These are phyloP conservation scores for Brettanomyces naardenensis DNA, from an alignment of 805 yeast species.

Conservation along the genomic window DNA sequence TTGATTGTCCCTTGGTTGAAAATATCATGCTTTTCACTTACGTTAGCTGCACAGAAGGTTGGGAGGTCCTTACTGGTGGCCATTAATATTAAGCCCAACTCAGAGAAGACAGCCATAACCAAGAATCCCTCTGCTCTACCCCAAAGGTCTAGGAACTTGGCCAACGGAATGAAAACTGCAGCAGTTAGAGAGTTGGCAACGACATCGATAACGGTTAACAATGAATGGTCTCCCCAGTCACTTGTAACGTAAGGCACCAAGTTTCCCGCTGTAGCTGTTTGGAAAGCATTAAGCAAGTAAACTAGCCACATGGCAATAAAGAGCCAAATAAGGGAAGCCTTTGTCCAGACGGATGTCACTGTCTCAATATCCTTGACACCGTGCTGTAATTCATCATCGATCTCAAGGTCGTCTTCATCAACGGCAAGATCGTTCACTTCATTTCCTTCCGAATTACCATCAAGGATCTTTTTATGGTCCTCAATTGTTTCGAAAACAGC, in stretches of 20 bases:
- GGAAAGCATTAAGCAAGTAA: conserved; percentile 27
- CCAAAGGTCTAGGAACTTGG: conserved; percentile 20
- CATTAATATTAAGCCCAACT: conserved; percentile 21
- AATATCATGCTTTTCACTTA: too few species aligned
- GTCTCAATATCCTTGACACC: conserved; percentile 27
- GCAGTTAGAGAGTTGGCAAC: conserved; percentile 27
- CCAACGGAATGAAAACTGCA: conserved; percentile 24
- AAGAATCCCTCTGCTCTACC: conserved; percentile 25
- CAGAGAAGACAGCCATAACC: conserved; percentile 14
- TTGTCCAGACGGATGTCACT: conserved; percentile 25
- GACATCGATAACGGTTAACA: conserved; percentile 22
- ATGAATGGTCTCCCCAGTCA: conserved; percentile 22
- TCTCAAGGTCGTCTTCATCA: too few species aligned
- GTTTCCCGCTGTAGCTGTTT: conserved; percentile 18
- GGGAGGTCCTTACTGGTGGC: conserved; percentile 22
- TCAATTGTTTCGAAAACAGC: too few species aligned
- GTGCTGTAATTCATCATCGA: too few species aligned
- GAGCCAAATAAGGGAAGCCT: conserved; percentile 17
- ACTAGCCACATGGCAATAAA: conserved; percentile 28
- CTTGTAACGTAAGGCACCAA: conserved; percentile 19
- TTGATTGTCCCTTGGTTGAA: too few species aligned
- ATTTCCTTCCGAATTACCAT: too few species aligned
- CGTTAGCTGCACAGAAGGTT: conserved; percentile 24
- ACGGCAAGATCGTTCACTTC: too few species aligned
- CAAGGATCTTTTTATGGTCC: too few species aligned